Evolutionary conservation across 2,329 filamentous ascomycete species (phyloP), one percentile per base, ranked within the genome.

Genomic region (Biscogniauxia mediterranea): DNA sequence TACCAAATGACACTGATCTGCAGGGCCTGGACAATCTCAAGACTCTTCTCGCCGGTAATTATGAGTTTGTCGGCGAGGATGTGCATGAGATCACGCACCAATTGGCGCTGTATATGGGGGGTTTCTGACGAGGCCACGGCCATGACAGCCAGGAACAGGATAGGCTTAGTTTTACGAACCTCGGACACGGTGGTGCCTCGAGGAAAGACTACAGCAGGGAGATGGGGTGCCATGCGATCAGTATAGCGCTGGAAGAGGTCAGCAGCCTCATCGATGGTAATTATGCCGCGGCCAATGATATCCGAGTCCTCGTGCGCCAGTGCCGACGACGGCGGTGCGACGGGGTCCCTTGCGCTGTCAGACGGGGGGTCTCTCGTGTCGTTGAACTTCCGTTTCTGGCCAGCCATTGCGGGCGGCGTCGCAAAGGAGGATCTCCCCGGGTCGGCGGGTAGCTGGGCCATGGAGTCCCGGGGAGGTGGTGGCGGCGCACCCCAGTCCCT

Each of bases 1-100:
- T 96, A 96, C 91, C 92, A 96, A 20, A 93, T 84, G n/a, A 89
- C 86, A 6, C 86, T 82, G 3, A 96, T 79, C 61, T 91, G 83
- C 50, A 96, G 78, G 1, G 91, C 85, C 76, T 97, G 93, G 8
- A 96, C 86, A 6, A 96, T 80, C 74, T 96, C 93, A 19, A 97
- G 77, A 42, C 85, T 91, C 79, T 96, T 96, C 68, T 92, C 88
- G 13, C 91, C 92, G 6, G 85, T 84, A 28, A 92, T 79, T 67
- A 95, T 84, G 50, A 94, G 83, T 66, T 86, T 87, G 52, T 95
- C 89, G 2, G 90, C 91, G 58, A 95, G 84, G 11, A 87, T 79
- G 63, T 87, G 85, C 78, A 92, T 89, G 59, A 92, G 77, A 68
- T 95, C 88, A 62, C 83, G 84, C 9, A 88, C 83, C 15, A 96